These are phyloP conservation scores for Dalbergia cultrata DNA, from an alignment of 306 rosid genomes.

Conservation along the genomic window DNA sequence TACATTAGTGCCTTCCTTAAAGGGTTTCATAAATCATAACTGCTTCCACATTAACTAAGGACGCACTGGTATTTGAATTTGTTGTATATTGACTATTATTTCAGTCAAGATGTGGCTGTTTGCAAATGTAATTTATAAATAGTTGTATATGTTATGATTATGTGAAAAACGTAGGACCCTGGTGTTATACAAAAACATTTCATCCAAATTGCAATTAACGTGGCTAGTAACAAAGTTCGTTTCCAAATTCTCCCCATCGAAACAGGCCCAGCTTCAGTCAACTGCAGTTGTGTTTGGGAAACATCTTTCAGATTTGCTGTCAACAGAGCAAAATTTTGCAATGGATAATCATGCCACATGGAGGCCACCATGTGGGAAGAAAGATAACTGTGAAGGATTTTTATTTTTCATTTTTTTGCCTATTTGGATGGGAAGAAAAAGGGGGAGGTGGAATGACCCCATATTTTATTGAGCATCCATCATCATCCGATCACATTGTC, in stretches of 20 bases:
- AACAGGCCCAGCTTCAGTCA: constrained; percentile 23
- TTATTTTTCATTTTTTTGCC: not conserved
- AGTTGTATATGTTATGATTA: constrained; percentile 51
- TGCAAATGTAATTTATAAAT: constrained; percentile 63
- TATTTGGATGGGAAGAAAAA: not conserved
- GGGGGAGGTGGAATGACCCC: not conserved
- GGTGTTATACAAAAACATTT: constrained; percentile 42
- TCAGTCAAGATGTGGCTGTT: constrained; percentile 50
- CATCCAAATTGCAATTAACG: constrained; percentile 26
- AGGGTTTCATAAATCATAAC: constrained; percentile 31
- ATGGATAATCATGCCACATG: constrained; percentile 25
- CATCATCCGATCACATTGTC: constrained; percentile 24
- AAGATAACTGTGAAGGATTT: not conserved
- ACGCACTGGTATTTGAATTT: constrained; percentile 53
- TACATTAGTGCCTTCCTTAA: constrained; percentile 49
- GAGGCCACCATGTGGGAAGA: constrained; percentile 3
- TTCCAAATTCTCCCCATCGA: constrained; percentile 29
- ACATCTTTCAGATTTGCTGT: constrained; percentile 35
- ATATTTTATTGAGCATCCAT: constrained; percentile 3
- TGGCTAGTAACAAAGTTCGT: not conserved
- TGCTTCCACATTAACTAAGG: constrained; percentile 28
- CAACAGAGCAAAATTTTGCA: constrained; percentile 19
- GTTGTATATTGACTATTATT: constrained; percentile 68
- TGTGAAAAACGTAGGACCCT: constrained; percentile 49
- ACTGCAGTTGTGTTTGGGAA: constrained; percentile 13